A percentile compares a stretch with the other conserved stretches of the same genome.
Conservation (phyloP, 106 monocot species). For the Platanthera zijinensis region DNA sequence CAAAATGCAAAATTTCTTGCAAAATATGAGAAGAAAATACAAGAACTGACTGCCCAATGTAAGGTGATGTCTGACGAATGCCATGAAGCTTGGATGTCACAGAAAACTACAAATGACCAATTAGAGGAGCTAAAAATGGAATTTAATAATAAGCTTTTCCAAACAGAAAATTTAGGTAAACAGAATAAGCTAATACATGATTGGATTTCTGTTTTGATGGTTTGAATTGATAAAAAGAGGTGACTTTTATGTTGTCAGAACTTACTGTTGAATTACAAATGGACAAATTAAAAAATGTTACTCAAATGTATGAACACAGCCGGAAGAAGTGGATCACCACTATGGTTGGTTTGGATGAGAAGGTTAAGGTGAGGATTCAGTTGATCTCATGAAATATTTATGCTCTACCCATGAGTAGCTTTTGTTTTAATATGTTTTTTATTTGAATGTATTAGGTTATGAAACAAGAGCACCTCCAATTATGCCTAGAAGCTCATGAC, state of each 20-base stretch:
- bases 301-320: conserved; percentile 44
- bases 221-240: background rate
- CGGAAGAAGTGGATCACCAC: conserved; percentile 46
- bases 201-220: conserved; percentile 3
- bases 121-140: conserved; percentile 61
- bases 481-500: conserved; percentile 56
- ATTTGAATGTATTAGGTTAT: conserved; percentile 22
- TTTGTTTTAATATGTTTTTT: background rate
- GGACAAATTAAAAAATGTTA: conserved; percentile 33
- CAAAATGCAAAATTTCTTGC: conserved; percentile 24
- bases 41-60: conserved; percentile 49
- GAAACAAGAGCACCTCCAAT: conserved; percentile 59
- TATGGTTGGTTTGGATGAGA: conserved; percentile 45
- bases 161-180: conserved; percentile 49
- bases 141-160: conserved; percentile 39
- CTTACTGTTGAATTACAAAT: conserved; percentile 33
- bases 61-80: conserved; percentile 71
- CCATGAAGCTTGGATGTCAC: conserved; percentile 65
- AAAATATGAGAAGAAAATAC: conserved; percentile 67
- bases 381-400: background rate
- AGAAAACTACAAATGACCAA: conserved; percentile 50
- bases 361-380: conserved; percentile 46
- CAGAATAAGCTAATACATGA: background rate
- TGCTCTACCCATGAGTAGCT: background rate
- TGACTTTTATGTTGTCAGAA: conserved; percentile 26